Evolutionary conservation across 805 yeast genomes (phyloP).

Genomic region (Candida quercuum): DNA sequence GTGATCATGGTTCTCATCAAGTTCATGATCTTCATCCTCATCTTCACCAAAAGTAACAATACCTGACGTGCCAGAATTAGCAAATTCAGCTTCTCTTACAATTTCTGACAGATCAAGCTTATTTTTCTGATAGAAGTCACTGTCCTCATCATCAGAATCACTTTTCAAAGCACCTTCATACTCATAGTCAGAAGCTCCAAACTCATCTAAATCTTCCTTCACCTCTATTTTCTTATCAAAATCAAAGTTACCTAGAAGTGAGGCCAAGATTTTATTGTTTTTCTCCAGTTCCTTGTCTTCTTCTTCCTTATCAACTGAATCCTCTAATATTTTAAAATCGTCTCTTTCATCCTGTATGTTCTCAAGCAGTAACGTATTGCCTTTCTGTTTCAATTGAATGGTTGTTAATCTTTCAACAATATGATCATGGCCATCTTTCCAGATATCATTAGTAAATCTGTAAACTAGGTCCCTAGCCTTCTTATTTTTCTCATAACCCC

Average conservation of each 20-base stretch:
- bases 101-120: constrained; percentile 15
- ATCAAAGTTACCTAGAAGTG: constrained; percentile 42
- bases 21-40: constrained; percentile 16
- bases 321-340: constrained; percentile 14
- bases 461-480: constrained; percentile 56
- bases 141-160: constrained; percentile 29
- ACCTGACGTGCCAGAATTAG: constrained; percentile 12
- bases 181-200: constrained; percentile 41
- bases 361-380: constrained; percentile 10
- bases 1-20: constrained; percentile 14
- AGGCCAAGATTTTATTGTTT: constrained; percentile 41
- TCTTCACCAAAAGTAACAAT: constrained; percentile 17
- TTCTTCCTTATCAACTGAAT: constrained; percentile 30
- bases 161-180: constrained; percentile 30
- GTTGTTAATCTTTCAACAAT: constrained; percentile 54
- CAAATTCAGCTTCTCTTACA: constrained; percentile 23
- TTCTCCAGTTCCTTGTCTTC: constrained; percentile 37
- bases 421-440: constrained; percentile 80
- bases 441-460: constrained; percentile 56
- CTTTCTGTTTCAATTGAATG: constrained; percentile 14
- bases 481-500: constrained; percentile 83
- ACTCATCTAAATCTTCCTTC: constrained; percentile 34
- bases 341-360: constrained; percentile 11
- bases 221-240: constrained; percentile 46
- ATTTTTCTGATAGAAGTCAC: constrained; percentile 12